These are phyloP conservation scores for Phytopythium ostracodes DNA, from an alignment of 352 stramenopile genomes.

Conservation along the genomic window DNA sequence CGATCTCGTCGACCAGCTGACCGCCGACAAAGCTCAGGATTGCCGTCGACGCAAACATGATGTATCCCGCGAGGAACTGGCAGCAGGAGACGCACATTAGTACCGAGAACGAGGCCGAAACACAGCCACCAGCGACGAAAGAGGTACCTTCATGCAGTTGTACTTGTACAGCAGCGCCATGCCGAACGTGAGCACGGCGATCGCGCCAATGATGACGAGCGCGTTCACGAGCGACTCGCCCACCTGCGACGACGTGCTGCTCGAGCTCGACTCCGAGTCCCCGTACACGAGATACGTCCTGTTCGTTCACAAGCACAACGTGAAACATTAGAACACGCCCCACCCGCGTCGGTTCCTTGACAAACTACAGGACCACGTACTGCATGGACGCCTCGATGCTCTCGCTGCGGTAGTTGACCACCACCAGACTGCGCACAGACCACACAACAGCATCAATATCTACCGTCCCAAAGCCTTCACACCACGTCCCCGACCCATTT, in stretches of 20 bases:
- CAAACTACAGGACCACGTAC: conserved; percentile 17
- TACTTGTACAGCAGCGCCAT: conserved; percentile 90
- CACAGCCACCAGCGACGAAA: too few relatives aligned
- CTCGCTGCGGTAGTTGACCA: conserved; percentile 80
- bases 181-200: conserved; percentile 81
- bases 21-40: conserved; percentile 86
- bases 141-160: conserved; percentile 71
- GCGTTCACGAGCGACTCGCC: conserved; percentile 84
- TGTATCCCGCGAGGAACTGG: conserved; percentile 77
- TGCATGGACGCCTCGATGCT: conserved; percentile 79
- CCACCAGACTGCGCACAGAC: conserved; percentile 43
- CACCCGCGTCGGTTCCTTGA: not conserved
- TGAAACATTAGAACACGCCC: not conserved
- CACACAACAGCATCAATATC: not conserved
- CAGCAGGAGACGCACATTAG: conserved; percentile 6
- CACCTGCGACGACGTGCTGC: conserved; percentile 27
- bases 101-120: not conserved
- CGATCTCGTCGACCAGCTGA: conserved; percentile 77
- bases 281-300: conserved; percentile 82
- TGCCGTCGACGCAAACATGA: conserved; percentile 86
- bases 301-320: not conserved
- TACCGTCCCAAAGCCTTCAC: too few relatives aligned
- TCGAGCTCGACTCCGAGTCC: conserved; percentile 35
- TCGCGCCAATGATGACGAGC: conserved; percentile 86
- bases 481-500: not conserved